Percentiles rank a stretch among this genome's conserved stretches.
Conservation (phyloP, 1,284 basidiomycete genomes). For the Sporisorium sorghi region DNA sequence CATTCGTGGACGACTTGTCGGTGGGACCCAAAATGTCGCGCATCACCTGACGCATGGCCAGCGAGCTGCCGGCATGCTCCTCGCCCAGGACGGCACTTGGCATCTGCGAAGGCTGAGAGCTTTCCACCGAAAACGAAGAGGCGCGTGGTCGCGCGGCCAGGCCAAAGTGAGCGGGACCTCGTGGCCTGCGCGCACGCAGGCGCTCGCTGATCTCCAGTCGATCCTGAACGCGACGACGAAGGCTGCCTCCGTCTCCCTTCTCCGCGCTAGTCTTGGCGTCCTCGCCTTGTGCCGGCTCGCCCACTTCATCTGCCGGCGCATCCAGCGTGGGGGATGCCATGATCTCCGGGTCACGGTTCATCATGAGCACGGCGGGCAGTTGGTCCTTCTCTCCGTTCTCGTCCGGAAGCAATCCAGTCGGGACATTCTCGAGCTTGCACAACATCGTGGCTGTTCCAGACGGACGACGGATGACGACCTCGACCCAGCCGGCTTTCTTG, state of each 20-base stretch:
- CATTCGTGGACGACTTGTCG: constrained; percentile 13
- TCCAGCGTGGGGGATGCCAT: constrained; percentile 39
- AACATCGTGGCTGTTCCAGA: constrained; percentile 87
- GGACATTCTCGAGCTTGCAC: constrained; percentile 88
- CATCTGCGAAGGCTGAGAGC: constrained; percentile 3
- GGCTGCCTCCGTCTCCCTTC: constrained; percentile 9
- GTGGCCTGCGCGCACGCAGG: constrained; percentile 39
- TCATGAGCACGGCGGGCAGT: constrained; percentile 79
- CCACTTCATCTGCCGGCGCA: constrained; percentile 26
- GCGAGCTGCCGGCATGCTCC: constrained; percentile 27
- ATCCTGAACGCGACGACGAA: constrained; percentile 44
- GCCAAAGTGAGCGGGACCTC: constrained; percentile 55
- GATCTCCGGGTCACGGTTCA: constrained; percentile 74
- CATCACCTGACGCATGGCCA: constrained; percentile 53
- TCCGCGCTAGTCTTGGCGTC: background rate
- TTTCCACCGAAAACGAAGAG: constrained; percentile 79
- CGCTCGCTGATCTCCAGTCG: constrained; percentile 49
- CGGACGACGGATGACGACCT: constrained; percentile 84
- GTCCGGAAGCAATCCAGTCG: constrained; percentile 60
- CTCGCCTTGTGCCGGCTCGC: background rate
- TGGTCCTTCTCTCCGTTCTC: constrained; percentile 74
- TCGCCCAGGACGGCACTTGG: constrained; percentile 16
- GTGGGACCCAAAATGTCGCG: constrained; percentile 39
- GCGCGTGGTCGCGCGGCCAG: constrained; percentile 70
- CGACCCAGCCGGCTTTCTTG: constrained; percentile 85